These are phyloP conservation scores for Cymbopogon citratus DNA, from an alignment of 176 grass and related monocot species.

Conservation along the genomic window DNA sequence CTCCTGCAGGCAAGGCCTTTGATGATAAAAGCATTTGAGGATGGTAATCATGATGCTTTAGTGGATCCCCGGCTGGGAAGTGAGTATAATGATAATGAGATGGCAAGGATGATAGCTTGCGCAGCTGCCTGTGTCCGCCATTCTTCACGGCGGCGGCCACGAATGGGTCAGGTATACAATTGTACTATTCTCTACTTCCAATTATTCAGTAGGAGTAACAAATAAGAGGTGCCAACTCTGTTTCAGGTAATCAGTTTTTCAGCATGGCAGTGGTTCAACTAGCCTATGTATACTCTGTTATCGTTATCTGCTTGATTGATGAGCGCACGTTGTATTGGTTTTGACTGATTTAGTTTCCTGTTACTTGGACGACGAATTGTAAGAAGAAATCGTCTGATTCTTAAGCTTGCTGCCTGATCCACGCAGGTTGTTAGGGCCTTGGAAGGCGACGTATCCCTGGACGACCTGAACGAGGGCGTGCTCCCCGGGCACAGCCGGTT, in stretches of 20 bases:
- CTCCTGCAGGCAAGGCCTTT: slow-evolving; percentile 76
- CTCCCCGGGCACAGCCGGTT: slow-evolving; percentile 69
- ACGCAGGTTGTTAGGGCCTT: slow-evolving; percentile 68
- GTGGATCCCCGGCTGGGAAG: slow-evolving; percentile 62
- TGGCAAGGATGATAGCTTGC: slow-evolving; percentile 86
- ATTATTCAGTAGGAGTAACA: neutral
- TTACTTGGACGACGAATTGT: neutral
- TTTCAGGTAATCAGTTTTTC: neutral
- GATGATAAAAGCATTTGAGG: slow-evolving; percentile 53
- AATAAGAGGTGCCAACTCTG: neutral
- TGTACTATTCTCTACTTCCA: neutral
- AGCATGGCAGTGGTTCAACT: neutral
- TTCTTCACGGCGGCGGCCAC: slow-evolving; percentile 56
- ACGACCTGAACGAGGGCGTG: slow-evolving; percentile 74
- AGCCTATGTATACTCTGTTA: neutral
- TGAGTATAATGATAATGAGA: slow-evolving; percentile 65
- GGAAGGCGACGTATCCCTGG: slow-evolving; percentile 83
- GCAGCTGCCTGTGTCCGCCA: slow-evolving; percentile 90
- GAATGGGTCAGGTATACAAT: slow-evolving; percentile 75
- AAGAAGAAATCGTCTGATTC: neutral
- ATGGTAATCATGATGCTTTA: slow-evolving; percentile 61
- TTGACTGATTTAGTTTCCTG: neutral
- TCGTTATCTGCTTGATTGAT: neutral
- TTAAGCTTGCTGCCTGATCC: neutral
- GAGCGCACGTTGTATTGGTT: neutral